A percentile compares a stretch with the other conserved stretches of the same genome.
Conservation (phyloP, 169 alveolate species). For the Cryptosporidium sp. region DNA sequence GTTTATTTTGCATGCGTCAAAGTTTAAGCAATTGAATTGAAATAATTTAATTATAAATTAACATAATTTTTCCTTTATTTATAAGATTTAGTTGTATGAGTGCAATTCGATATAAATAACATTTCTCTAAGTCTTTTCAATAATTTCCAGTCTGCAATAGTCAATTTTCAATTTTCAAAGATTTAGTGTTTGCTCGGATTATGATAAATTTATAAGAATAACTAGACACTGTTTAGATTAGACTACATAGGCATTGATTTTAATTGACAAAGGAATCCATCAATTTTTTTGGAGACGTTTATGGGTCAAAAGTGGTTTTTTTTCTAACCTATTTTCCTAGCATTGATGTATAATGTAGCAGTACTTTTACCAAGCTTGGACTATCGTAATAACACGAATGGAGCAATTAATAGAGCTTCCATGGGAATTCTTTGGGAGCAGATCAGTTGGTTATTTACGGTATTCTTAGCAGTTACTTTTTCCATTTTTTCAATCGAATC, state of each 20-base stretch:
- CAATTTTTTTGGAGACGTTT: neutral
- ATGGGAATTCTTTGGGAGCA: constrained; percentile 61
- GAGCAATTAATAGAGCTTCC: constrained; percentile 61
- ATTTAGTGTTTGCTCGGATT: constrained; percentile 3
- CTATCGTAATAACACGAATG: constrained; percentile 63
- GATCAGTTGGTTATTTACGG: constrained; percentile 48
- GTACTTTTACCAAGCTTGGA: constrained; percentile 69
- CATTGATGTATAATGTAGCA: constrained; percentile 73
- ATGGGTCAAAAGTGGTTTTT: neutral
- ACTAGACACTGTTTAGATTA: neutral
- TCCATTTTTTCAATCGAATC: constrained; percentile 41
- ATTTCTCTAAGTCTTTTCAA: too few relatives aligned
- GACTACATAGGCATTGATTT: neutral
- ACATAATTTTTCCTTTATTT: neutral
- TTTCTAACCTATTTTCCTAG: neutral
- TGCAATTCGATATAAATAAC: too few relatives aligned
- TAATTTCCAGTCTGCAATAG: neutral
- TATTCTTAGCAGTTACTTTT: constrained; percentile 39
- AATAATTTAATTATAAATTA: too few relatives aligned
- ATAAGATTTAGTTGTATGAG: too few relatives aligned
- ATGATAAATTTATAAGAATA: constrained; percentile 27
- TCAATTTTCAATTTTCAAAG: neutral
- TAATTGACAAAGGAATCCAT: neutral
- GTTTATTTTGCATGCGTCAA: neutral
- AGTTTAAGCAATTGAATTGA: neutral